Conservation (phyloP, 1,284 basidiomycete genomes). For the Irpex sp. region DNA sequence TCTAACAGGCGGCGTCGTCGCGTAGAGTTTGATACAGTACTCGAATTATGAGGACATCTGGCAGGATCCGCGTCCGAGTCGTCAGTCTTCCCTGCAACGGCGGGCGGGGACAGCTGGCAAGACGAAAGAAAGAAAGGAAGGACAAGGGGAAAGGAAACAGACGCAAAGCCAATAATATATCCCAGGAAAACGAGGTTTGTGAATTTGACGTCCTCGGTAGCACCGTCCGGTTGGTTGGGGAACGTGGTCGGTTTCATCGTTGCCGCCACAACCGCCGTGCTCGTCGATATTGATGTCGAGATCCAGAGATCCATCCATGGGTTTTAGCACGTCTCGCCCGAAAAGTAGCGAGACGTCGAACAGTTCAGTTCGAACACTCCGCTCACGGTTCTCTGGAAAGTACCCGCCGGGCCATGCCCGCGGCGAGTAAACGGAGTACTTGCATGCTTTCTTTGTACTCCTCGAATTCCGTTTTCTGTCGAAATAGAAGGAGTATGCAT, state of each 20-base stretch:
- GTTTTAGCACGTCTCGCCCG: background rate
- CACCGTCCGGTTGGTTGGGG: background rate
- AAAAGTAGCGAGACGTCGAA: background rate
- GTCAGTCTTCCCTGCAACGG: background rate
- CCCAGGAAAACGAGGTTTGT: constrained; percentile 2
- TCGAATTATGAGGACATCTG: background rate
- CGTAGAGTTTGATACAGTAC: background rate
- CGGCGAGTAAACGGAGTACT: background rate
- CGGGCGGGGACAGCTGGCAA: constrained; percentile 1
- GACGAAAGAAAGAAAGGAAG: constrained; percentile 8
- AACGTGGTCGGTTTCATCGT: constrained; percentile 5
- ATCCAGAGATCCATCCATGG: background rate
- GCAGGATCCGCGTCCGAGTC: background rate
- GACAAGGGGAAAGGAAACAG: constrained; percentile 11
- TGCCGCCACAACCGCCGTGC: background rate
- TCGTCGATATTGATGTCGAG: background rate
- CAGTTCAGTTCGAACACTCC: background rate
- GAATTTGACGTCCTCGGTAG: constrained; percentile 4
- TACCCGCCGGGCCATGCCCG: background rate
- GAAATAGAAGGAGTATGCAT: background rate
- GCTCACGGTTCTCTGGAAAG: background rate
- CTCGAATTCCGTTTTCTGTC: too few species aligned
- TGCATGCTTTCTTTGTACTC: background rate
- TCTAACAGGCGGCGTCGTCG: background rate
- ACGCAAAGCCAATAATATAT: constrained; percentile 12